A percentile compares a stretch with the other conserved stretches of the same genome.
phyloP scores from a whole-genome alignment of 768 basidiomycete genomes.

The Kwoniella newhampshirensis region DNA sequence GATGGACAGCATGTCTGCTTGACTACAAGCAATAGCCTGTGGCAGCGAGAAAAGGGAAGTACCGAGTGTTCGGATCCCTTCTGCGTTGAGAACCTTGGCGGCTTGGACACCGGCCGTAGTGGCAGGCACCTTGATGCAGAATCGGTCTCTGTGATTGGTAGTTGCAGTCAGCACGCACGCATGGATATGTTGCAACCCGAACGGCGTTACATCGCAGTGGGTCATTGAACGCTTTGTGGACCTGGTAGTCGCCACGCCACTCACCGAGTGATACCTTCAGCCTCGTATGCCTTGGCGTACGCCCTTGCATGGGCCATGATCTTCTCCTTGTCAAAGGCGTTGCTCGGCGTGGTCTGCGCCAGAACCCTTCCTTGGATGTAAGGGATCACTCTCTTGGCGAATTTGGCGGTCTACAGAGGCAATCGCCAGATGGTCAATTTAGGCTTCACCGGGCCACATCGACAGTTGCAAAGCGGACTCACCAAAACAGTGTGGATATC shows the following conservation, averaged over 20 bases:
- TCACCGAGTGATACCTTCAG: constrained; percentile 49
- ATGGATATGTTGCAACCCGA: no score
- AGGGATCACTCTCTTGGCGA: constrained; percentile 26
- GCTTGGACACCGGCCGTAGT: constrained; percentile 61
- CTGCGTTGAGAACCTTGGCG: constrained; percentile 56
- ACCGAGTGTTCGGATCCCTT: constrained; percentile 61
- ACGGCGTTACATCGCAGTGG: not conserved
- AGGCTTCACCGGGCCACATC: not conserved
- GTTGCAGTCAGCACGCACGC: no score
- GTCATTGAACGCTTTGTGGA: not conserved
- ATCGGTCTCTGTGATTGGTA: constrained; percentile 53
- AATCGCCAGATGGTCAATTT: not conserved
- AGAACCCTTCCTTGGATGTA: constrained; percentile 41
- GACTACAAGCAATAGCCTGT: constrained; percentile 62
- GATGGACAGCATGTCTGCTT: constrained; percentile 61
- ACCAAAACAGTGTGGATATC: constrained; percentile 31
- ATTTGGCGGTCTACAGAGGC: constrained; percentile 26
- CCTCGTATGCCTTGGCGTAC: constrained; percentile 36
- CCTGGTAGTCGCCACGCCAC: not conserved
- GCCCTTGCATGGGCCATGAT: constrained; percentile 34
- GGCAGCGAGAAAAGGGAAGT: constrained; percentile 61
- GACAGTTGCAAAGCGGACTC: constrained; percentile 11
- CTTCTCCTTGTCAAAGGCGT: constrained; percentile 35
- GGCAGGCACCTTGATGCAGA: constrained; percentile 64
- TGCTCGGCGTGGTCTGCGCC: constrained; percentile 37